A percentile compares a stretch with the other conserved stretches of the same genome.
Conservation (phyloP, 176 grass and related monocot species). For the Musa acuminata region DNA sequence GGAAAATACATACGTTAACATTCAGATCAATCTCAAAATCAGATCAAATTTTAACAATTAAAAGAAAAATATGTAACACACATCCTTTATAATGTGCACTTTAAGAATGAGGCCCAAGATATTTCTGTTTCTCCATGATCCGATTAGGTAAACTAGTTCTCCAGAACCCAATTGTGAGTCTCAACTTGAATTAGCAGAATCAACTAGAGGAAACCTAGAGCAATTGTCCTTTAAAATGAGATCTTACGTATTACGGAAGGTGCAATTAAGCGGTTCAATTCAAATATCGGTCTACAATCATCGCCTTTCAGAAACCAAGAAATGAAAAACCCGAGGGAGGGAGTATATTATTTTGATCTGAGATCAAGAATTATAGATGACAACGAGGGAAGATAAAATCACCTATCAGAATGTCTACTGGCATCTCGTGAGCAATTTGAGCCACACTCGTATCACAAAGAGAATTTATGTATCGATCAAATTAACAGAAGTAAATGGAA, state of each 20-base stretch:
- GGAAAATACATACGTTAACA: constrained; percentile 13
- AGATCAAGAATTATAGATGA: not conserved
- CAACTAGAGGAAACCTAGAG: not conserved
- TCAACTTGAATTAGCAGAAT: not conserved
- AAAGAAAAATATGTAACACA: not conserved
- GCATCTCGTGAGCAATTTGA: not conserved
- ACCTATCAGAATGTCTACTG: not conserved
- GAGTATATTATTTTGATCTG: not conserved
- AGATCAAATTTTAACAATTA: not conserved
- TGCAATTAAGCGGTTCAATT: not conserved
- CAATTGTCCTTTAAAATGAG: not conserved
- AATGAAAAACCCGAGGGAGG: not conserved
- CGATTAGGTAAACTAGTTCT: not conserved
- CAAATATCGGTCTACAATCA: not conserved
- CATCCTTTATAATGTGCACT: not conserved
- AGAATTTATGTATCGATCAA: not conserved
- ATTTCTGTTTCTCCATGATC: not conserved
- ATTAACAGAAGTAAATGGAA: not conserved
- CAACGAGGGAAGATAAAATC: not conserved
- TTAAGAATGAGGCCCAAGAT: not conserved
- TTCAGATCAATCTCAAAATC: constrained; percentile 8
- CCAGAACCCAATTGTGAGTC: not conserved
- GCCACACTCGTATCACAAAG: not conserved
- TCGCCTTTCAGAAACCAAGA: not conserved
- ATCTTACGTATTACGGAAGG: not conserved